Conservation (phyloP, 176 grass and related monocot genomes). For the Hyparrhenia diplandra region DNA sequence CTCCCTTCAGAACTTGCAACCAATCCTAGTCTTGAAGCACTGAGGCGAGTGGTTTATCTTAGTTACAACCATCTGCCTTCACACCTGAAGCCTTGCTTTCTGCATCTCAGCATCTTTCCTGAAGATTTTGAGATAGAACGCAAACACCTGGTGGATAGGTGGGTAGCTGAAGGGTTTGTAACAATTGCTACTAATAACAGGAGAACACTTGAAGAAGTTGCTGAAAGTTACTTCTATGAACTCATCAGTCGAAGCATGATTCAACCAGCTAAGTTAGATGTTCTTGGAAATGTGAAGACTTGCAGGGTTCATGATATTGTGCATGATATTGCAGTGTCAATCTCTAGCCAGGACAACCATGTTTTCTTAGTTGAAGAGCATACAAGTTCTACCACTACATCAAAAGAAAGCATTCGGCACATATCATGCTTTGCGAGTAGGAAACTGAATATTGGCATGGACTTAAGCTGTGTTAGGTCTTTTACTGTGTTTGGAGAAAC, state of each 20-base stretch:
- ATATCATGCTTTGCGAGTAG: neutral
- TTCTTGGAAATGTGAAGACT: neutral
- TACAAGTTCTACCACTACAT: neutral
- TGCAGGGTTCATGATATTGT: constrained; percentile 27
- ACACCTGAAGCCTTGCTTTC: constrained; percentile 17
- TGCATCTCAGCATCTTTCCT: constrained; percentile 16
- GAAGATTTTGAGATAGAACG: constrained; percentile 18
- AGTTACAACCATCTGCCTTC: constrained; percentile 19
- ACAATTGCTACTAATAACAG: too few relatives aligned
- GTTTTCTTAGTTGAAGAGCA: neutral
- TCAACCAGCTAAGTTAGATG: neutral
- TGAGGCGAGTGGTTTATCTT: neutral
- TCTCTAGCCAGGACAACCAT: constrained; percentile 3
- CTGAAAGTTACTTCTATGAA: too few relatives aligned
- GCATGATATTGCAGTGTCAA: constrained; percentile 3
- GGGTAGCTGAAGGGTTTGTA: constrained; percentile 16
- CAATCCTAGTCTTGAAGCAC: constrained; percentile 15
- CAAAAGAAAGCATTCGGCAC: neutral
- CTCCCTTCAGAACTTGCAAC: neutral
- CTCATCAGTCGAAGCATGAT: neutral
- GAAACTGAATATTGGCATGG: neutral
- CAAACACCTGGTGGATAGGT: neutral
- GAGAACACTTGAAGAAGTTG: too few relatives aligned
- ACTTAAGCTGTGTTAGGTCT: neutral
- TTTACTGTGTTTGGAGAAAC: neutral